Base-by-base conservation (phyloP, 2,329 filamentous ascomycete genomes). In the Aspergillus jensenii region DNA sequence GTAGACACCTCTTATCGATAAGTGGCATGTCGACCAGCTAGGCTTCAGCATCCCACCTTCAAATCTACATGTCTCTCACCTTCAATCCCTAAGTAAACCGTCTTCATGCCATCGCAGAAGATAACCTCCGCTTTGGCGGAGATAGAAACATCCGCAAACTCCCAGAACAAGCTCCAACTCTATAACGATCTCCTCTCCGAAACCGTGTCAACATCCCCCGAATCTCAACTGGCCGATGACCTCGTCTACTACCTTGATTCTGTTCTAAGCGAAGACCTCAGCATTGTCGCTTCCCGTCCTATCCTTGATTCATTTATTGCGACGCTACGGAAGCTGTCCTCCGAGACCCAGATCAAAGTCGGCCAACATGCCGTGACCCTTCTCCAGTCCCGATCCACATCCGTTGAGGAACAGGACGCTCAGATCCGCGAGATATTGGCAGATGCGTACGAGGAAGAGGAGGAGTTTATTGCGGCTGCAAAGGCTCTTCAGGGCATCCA, bases 351-450 rank as follows among this genome's bases (percentile, higher is more conserved):
- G 77, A 89, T 96, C 67, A 84, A 87, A 63, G 89, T 92, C 47
- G 92, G 90, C 66, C 82, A 85, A 67, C 86, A 89, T 71, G 84
- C 90, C n/a, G 83, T 96, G 43, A 78, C 82, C 51, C 79, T 86
- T 44, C 83, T 97, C 52, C 73, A 82, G 71, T 76, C 89, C 73
- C 84, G 85, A 61, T 83, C 88, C 76, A 76, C 89, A 71, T 90
- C 88, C 2, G 95, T 91, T 69, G 87, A 95, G 75, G 93, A 98
- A 73, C 91, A 96, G 74, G 87, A 90, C 67, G 90, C 89, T 6
- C 81, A 85, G 45, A 82, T 97, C 54, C 90, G 92, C 63, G 87
- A 93, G 69, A 84, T 92, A 54, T 82, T 96, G 17, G 93, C 93
- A 19, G 86, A 90, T 59, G 91, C 91, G 12, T 89, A 95, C 78